Evolutionary conservation across 345 rosid species (phyloP), one percentile per base, ranked within the genome.

Genomic region (Lepidium sativum): DNA sequence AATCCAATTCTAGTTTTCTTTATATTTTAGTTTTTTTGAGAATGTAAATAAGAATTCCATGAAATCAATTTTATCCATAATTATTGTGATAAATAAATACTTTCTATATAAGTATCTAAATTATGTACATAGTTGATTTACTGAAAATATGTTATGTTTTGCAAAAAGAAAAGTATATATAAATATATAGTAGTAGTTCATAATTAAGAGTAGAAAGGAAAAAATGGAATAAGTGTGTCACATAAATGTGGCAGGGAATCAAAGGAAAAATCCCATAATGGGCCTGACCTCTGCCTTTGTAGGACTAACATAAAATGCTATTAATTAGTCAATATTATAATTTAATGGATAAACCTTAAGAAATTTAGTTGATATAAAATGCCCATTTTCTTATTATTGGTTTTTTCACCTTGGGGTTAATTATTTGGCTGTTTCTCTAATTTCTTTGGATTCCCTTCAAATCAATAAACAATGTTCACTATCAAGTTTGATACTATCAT

Each of bases 391-490:
- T n/a, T n/a, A n/a, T n/a, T n/a, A n/a, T n/a, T n/a, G n/a, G n/a
- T n/a, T 2, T 37, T 11, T 65, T 53, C 42, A 53, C 32, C 55
- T 53, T 64, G 73, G n/a, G 7, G 32, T 48, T 62, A 43, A 62
- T n/a, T 54, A 44, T 54, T 63, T 63, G 75, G 69, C 39, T 56
- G 59, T 53, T 71, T 38, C 9, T 44, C 27, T 71, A 58, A 71
- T 29, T 49, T 63, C 75, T 63, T 71, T 71, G 75, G 75, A 64
- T 71, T 64, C 75, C 65, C 6, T 56, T 64, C 37, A 9, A 71
- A 32, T 56, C 53, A 29, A 45, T 6, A 27, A 50, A 54, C 32
- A n/a, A 0, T 4, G 13, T 11, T 6, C 58, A 68, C 38, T 48
- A 65, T 68, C 58, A 58, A 58, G 37, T 68, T 48, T 45, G 29